phyloP scores from a whole-genome alignment of 768 basidiomycete genomes.

The Pluteus cervinus region DNA sequence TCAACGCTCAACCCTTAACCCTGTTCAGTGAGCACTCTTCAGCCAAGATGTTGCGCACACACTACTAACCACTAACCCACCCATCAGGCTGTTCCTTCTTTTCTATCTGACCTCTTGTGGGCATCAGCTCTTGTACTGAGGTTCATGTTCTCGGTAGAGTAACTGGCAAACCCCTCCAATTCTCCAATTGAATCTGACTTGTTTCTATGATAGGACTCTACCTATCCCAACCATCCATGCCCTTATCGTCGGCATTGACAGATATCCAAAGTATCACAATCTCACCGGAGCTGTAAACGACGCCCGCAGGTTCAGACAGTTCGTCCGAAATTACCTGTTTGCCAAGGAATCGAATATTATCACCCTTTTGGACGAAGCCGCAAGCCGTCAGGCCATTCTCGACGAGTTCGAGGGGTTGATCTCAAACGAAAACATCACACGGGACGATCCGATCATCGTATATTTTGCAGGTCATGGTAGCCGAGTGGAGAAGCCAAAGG shows the following conservation, averaged over 20 bases:
- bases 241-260: conserved; percentile 38
- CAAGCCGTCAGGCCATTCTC: conserved; percentile 30
- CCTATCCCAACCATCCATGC: conserved; percentile 35
- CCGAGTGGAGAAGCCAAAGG: conserved; percentile 21
- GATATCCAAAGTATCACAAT: conserved; percentile 21
- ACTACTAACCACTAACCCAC: too few species aligned
- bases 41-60: too few species aligned
- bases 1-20: too few species aligned
- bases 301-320: conserved; percentile 30
- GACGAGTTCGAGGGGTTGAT: conserved; percentile 18
- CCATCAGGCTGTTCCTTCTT: too few species aligned
- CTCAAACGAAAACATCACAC: conserved; percentile 13
- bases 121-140: too few species aligned
- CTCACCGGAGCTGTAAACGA: conserved; percentile 33
- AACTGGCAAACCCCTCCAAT: too few species aligned
- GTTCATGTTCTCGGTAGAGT: too few species aligned
- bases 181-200: too few species aligned
- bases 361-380: conserved; percentile 29
- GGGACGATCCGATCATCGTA: conserved; percentile 29
- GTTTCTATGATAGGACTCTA: too few species aligned
- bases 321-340: conserved; percentile 20
- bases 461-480: conserved; percentile 43
- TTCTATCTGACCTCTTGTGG: too few species aligned
- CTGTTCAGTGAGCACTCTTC: too few species aligned
- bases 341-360: conserved; percentile 27